These are phyloP conservation scores for Angomonas deanei DNA, from an alignment of 208 protist species.

Conservation along the genomic window DNA sequence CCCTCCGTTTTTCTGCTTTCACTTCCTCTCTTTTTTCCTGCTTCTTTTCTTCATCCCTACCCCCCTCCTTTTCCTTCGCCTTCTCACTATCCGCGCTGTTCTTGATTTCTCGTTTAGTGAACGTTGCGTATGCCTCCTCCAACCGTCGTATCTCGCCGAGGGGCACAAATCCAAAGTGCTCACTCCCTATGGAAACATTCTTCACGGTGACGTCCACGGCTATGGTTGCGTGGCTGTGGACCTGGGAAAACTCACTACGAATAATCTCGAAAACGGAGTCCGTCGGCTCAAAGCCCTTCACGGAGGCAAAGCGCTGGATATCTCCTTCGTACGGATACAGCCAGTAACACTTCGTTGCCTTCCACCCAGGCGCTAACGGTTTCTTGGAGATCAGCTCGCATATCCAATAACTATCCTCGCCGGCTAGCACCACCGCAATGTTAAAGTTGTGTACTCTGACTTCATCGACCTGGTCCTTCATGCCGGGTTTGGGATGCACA, in stretches of 20 bases:
- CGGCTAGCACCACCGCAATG: constrained; percentile 71
- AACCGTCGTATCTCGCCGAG: constrained; percentile 44
- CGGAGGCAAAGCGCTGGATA: constrained; percentile 27
- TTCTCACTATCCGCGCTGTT: too few relatives aligned
- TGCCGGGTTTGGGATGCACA: neutral
- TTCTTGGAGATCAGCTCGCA: constrained; percentile 40
- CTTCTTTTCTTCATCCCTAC: too few relatives aligned
- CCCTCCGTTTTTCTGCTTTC: too few relatives aligned
- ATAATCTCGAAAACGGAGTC: constrained; percentile 62
- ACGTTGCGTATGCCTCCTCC: constrained; percentile 50
- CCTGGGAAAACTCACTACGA: constrained; percentile 25
- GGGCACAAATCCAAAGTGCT: constrained; percentile 55
- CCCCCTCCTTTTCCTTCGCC: too few relatives aligned
- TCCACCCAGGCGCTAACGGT: constrained; percentile 48
- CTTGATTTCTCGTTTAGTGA: constrained; percentile 60
- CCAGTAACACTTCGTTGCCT: constrained; percentile 50
- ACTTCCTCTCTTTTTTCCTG: too few relatives aligned
- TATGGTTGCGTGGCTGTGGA: constrained; percentile 59
- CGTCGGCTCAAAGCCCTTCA: constrained; percentile 41
- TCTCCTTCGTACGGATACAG: constrained; percentile 62
- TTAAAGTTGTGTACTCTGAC: constrained; percentile 8
- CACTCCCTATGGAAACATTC: constrained; percentile 25
- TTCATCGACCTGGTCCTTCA: too few relatives aligned
- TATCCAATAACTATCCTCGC: constrained; percentile 78
- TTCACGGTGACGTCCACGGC: constrained; percentile 44